A percentile compares a stretch with the other conserved stretches of the same genome.
These are phyloP conservation scores for Benincasa hispida DNA, from an alignment of 306 rosid species.

Conservation along the genomic window DNA sequence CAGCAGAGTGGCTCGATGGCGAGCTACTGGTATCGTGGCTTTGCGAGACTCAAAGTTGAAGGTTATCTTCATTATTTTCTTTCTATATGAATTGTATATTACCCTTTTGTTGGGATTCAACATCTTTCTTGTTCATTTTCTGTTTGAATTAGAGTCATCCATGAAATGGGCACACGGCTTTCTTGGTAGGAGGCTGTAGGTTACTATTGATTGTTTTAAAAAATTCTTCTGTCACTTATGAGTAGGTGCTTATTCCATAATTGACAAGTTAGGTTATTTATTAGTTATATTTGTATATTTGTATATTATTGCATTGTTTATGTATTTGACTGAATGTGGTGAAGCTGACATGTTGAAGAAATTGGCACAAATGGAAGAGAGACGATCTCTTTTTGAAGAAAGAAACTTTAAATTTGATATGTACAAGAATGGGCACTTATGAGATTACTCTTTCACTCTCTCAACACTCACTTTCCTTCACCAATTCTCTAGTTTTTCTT, in stretches of 20 bases:
- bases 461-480: too few relatives aligned
- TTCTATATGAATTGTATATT: not conserved
- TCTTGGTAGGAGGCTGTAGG: not conserved
- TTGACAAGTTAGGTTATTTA: not conserved
- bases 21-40: conserved; percentile 91
- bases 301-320: not conserved
- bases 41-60: conserved; percentile 83
- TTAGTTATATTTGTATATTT: not conserved
- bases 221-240: not conserved
- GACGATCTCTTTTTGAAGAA: too few relatives aligned
- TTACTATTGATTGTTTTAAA: not conserved
- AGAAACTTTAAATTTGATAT: too few relatives aligned
- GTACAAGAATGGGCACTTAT: too few relatives aligned
- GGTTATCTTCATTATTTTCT: conserved; percentile 23
- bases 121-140: not conserved
- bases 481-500: too few relatives aligned
- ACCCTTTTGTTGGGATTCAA: not conserved
- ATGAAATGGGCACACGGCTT: not conserved
- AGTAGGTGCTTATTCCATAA: not conserved
- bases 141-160: not conserved
- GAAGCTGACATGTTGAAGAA: too few relatives aligned
- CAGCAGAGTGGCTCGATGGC: conserved; percentile 63
- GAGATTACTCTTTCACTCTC: too few relatives aligned
- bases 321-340: not conserved
- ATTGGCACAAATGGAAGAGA: too few relatives aligned